These are phyloP conservation scores for Mucuna pruriens DNA, from an alignment of 306 rosid genomes.

Conservation along the genomic window DNA sequence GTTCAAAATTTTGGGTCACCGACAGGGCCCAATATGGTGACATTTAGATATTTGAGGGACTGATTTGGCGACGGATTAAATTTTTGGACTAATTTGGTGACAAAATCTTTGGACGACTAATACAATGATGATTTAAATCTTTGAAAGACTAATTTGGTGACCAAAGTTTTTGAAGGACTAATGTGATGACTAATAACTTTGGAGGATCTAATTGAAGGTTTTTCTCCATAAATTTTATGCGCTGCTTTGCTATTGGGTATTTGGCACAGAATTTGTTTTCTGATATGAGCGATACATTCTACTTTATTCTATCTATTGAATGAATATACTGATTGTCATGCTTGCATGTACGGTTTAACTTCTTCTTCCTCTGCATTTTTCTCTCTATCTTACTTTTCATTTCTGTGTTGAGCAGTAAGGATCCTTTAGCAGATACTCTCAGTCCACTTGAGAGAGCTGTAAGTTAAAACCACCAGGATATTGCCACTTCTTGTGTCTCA, in stretches of 20 bases:
- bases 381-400: constrained; percentile 53
- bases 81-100: not conserved
- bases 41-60: not conserved
- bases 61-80: too few relatives aligned
- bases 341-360: constrained; percentile 24
- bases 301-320: constrained; percentile 22
- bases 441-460: constrained; percentile 97
- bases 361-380: constrained; percentile 32
- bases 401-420: constrained; percentile 69
- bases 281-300: not conserved
- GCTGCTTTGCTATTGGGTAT: not conserved
- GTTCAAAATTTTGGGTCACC: too few relatives aligned
- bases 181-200: not conserved
- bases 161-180: not conserved
- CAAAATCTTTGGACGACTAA: not conserved
- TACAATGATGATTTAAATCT: not conserved
- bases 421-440: constrained; percentile 70
- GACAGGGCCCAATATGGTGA: not conserved
- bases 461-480: constrained; percentile 48
- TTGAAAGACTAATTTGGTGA: not conserved
- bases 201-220: not conserved
- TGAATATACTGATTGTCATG: constrained; percentile 22
- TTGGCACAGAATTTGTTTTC: constrained; percentile 1
- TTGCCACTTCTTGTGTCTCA: constrained; percentile 35
- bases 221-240: not conserved